Conservation (phyloP, 164 flowering plant species). For the Nymphaea colorata region DNA sequence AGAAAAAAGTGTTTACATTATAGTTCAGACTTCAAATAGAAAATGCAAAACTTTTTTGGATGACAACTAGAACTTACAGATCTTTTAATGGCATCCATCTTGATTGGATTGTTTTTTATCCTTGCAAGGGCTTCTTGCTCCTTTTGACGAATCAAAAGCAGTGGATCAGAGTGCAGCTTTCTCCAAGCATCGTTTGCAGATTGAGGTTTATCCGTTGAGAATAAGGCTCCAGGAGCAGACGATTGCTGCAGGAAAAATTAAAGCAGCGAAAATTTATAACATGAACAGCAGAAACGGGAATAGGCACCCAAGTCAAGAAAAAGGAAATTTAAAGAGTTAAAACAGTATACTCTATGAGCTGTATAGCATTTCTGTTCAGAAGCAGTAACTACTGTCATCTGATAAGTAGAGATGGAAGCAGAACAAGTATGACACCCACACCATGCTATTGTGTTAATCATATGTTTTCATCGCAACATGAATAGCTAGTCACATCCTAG, state of each 20-base stretch:
- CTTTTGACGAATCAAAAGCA: slow-evolving; percentile 79
- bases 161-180: slow-evolving; percentile 92
- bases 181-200: slow-evolving; percentile 98
- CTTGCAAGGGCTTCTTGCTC: slow-evolving; percentile 91
- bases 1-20: neutral
- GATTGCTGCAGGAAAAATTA: slow-evolving; percentile 20
- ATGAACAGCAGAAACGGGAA: neutral
- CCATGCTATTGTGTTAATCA: no score
- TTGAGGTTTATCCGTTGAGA: slow-evolving; percentile 75
- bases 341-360: neutral
- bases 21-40: no score
- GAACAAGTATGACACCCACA: no score
- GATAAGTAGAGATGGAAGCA: no score
- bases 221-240: slow-evolving; percentile 71
- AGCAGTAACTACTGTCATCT: no score
- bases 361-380: no score
- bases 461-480: no score
- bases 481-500: no score
- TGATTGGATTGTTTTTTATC: slow-evolving; percentile 80
- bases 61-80: slow-evolving; percentile 36
- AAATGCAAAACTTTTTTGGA: neutral
- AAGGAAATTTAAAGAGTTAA: neutral
- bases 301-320: neutral
- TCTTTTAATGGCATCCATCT: slow-evolving; percentile 90
- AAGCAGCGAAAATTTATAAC: neutral